A percentile compares a stretch with the other conserved stretches of the same genome.
Conservation (phyloP, 2,329 filamentous ascomycete genomes). For the Colletotrichum caudatum region DNA sequence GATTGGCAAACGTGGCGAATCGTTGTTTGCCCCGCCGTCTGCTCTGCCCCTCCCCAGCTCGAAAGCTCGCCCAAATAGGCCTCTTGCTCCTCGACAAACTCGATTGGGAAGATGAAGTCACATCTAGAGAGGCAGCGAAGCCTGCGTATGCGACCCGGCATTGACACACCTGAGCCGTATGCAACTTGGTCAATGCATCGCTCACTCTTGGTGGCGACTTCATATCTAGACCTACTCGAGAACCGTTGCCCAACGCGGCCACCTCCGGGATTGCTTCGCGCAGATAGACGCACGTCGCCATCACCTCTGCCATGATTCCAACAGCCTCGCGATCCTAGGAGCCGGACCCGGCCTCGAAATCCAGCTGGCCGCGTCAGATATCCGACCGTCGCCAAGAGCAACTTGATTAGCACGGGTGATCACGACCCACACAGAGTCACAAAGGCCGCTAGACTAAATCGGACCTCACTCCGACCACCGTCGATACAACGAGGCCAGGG, state of each 20-base stretch:
- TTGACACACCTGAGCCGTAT: constrained; percentile 17
- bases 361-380: constrained; percentile 3
- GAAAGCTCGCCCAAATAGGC: neutral
- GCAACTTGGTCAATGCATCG: neutral
- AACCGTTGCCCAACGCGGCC: neutral
- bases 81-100: neutral
- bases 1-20: neutral
- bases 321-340: neutral
- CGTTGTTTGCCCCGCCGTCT: neutral
- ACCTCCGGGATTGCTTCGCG: neutral
- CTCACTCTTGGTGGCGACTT: neutral
- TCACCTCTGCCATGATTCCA: no score
- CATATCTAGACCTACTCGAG: neutral
- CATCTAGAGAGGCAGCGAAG: neutral
- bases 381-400: constrained; percentile 23
- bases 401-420: constrained; percentile 23
- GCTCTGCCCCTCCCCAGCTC: neutral
- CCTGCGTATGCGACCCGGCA: neutral
- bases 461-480: constrained; percentile 11
- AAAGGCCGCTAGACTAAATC: constrained; percentile 10
- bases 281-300: neutral
- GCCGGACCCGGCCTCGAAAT: neutral
- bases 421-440: constrained; percentile 14
- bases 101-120: neutral
- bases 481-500: neutral